Base-by-base conservation (phyloP, 1,284 basidiomycete genomes). In the Kalmanozyma brasiliensis region DNA sequence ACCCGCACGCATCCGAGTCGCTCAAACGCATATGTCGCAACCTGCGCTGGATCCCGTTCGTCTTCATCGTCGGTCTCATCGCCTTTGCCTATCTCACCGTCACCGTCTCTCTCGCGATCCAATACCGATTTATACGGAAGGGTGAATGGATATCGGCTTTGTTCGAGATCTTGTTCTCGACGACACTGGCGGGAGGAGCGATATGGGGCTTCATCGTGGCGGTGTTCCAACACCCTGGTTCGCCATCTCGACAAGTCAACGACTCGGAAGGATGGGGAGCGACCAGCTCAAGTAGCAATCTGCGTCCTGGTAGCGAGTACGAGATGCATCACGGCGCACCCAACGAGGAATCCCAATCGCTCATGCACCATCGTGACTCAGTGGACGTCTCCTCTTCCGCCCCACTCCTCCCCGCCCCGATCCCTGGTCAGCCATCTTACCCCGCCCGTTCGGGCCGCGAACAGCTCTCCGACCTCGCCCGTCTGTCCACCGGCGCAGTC, bases 391-490 rank as follows among this genome's bases (percentile, higher is more conserved):
- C 45, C 3, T 47, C 47, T 8, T 45, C 45, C 32, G 65, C 74
- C 3, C 52, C 72, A 8, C 43, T 76, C 20, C 42, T 76, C 32
- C 49, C 56, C 29, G 49, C 46, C 1, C 53, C 66, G 1, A 59
- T 76, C 22, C 74, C 74, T 1, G 72, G 74, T 13, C 62, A 73
- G 30, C 72, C 74, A 2, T 61, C 61, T 20, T 53, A 69, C 24
- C 74, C 72, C 0, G 60, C 74, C 20, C 58, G 74, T 7, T 64
- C 72, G 7, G 72, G 65, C 2, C 61, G 72, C 2, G 46, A 68
- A 19, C 74, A 76, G 44, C 72, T 76, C 14, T 47, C 36, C 26
- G 62, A 76, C 36, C 57, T 68, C 1, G 46, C 46, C 22, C 61
- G 52, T 2, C 49, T 62, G 8, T 46, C 52, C 13, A 20, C 41